Evolutionary conservation across 1,139 yeast species (phyloP).

Genomic region (Hyphopichia buzzinii): DNA sequence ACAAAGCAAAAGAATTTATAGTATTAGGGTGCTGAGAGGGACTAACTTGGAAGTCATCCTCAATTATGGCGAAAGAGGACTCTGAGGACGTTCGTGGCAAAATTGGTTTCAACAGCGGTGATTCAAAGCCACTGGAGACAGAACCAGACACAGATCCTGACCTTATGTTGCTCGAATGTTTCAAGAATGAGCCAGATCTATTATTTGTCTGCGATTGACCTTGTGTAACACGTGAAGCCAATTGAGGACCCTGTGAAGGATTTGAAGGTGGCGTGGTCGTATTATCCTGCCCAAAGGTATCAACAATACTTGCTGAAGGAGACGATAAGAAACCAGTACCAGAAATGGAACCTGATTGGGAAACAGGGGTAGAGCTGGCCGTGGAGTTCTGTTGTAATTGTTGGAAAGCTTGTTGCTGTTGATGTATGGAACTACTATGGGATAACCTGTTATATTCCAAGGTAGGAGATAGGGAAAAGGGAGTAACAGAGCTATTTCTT

Average conservation of each 20-base stretch:
- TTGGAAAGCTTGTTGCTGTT: slow-evolving; percentile 2
- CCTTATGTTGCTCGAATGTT: not conserved
- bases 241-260: not conserved
- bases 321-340: slow-evolving; percentile 4
- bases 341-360: slow-evolving; percentile 1
- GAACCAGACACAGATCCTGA: slow-evolving; percentile 16
- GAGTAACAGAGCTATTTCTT: slow-evolving; percentile 41
- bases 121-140: slow-evolving; percentile 40
- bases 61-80: slow-evolving; percentile 52
- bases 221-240: not conserved
- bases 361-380: slow-evolving; percentile 1
- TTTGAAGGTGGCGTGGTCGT: slow-evolving; percentile 1
- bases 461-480: slow-evolving; percentile 50
- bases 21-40: slow-evolving; percentile 23
- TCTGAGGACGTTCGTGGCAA: slow-evolving; percentile 53
- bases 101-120: slow-evolving; percentile 50
- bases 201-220: slow-evolving; percentile 5
- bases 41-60: slow-evolving; percentile 40
- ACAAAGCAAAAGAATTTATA: slow-evolving; percentile 56
- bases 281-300: slow-evolving; percentile 2
- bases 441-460: slow-evolving; percentile 29
- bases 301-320: slow-evolving; percentile 8
- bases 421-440: slow-evolving; percentile 1
- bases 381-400: slow-evolving; percentile 1
- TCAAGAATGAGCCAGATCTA: slow-evolving; percentile 4